A percentile compares a stretch with the other conserved stretches of the same genome.
Conservation (phyloP, 768 basidiomycete genomes). For the Termitomyces sp. region DNA sequence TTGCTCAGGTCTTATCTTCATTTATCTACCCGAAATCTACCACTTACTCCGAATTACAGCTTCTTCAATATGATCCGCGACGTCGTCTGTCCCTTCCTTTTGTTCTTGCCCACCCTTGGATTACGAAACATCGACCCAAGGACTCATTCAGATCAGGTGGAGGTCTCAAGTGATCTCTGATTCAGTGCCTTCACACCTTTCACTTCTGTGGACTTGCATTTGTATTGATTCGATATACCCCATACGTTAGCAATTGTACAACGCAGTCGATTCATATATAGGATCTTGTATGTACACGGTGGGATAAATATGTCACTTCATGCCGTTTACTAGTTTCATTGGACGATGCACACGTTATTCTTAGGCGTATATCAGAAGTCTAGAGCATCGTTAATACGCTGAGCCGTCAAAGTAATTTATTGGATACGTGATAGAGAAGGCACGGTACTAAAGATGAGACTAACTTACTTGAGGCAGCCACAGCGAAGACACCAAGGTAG, state of each 20-base stretch:
- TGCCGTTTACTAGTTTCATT: not conserved
- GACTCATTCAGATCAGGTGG: slow-evolving; percentile 21
- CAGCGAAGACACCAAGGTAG: no score
- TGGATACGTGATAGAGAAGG: not conserved
- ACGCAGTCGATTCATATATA: not conserved
- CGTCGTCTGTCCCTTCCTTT: slow-evolving; percentile 69
- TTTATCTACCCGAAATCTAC: not conserved
- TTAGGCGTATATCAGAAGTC: not conserved
- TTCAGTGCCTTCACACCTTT: not conserved
- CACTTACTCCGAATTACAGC: slow-evolving; percentile 35
- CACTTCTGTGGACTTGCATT: not conserved
- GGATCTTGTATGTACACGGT: not conserved
- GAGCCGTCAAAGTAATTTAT: not conserved
- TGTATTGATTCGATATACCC: not conserved
- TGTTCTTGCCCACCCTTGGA: slow-evolving; percentile 84
- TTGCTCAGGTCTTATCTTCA: slow-evolving; percentile 40
- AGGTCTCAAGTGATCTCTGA: not conserved
- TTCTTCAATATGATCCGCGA: slow-evolving; percentile 78
- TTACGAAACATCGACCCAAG: slow-evolving; percentile 61
- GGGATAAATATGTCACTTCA: not conserved
- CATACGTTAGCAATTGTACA: not conserved
- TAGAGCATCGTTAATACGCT: not conserved
- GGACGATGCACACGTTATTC: not conserved
- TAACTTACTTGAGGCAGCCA: no score
- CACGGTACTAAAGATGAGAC: not conserved